These are phyloP conservation scores for Diplodia mutila DNA, from an alignment of 2,329 filamentous ascomycete genomes.

Conservation along the genomic window DNA sequence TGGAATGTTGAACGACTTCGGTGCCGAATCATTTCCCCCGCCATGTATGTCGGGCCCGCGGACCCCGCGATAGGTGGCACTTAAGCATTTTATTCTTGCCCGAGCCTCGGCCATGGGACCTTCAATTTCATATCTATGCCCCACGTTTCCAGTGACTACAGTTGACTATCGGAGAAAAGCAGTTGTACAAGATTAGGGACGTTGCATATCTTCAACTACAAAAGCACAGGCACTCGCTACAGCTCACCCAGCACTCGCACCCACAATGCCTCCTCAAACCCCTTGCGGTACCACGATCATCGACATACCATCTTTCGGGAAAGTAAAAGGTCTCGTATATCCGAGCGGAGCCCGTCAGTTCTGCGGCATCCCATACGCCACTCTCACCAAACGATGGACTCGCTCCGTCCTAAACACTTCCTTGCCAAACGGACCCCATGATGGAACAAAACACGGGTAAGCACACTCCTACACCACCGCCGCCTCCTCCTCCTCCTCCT, in stretches of 20 bases:
- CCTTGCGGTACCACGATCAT: not conserved
- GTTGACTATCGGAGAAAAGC: too few relatives aligned
- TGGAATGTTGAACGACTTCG: not conserved
- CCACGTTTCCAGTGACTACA: too few relatives aligned
- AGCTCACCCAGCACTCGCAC: not conserved
- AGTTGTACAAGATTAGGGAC: too few relatives aligned
- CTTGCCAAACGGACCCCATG: not conserved
- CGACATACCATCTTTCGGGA: not conserved
- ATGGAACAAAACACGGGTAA: not conserved
- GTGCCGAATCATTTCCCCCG: too few relatives aligned
- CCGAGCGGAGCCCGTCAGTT: not conserved
- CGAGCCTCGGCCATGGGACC: too few relatives aligned
- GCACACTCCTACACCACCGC: not conserved
- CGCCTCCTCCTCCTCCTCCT: too few relatives aligned
- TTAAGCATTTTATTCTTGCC: too few relatives aligned
- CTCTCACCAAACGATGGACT: not conserved
- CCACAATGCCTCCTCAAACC: not conserved
- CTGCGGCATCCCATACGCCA: not conserved
- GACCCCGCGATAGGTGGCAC: not conserved
- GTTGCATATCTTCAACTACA: too few relatives aligned
- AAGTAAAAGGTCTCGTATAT: not conserved
- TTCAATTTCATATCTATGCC: too few relatives aligned
- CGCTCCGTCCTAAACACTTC: not conserved
- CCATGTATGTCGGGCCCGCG: not conserved
- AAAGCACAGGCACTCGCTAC: too few relatives aligned